Percentiles rank a stretch among this genome's conserved stretches.
Evolutionary conservation across 169 alveolate genomes (phyloP).

Genomic region (Eimeria praecox): DNA sequence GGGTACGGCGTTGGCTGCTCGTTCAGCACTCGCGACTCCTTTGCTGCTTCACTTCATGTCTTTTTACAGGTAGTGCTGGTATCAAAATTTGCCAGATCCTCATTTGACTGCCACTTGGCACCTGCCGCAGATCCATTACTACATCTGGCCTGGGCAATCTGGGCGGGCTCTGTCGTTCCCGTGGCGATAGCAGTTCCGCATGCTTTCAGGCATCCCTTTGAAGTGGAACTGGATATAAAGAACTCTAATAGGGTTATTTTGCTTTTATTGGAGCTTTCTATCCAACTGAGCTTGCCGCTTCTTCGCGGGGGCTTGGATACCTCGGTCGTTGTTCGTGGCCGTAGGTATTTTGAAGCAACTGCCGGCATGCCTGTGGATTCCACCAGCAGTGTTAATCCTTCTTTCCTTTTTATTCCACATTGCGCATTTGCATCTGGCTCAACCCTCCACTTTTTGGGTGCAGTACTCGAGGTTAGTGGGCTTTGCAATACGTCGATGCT

Average conservation of each 20-base stretch:
- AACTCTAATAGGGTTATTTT: background rate
- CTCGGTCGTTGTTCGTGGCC: background rate
- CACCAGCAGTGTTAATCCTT: background rate
- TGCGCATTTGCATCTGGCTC: background rate
- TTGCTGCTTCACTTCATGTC: slow-evolving; percentile 1
- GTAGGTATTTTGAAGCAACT: background rate
- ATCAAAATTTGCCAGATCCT: background rate
- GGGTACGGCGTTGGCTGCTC: background rate
- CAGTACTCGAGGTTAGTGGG: background rate
- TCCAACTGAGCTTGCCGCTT: background rate
- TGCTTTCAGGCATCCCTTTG: background rate
- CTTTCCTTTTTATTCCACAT: background rate
- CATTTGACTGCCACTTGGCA: background rate
- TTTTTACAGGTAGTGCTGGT: background rate
- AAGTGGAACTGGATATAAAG: background rate
- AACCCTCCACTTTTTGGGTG: background rate
- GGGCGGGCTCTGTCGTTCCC: slow-evolving; percentile 30
- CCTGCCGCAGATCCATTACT: background rate
- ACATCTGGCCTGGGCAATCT: background rate
- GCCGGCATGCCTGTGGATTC: background rate
- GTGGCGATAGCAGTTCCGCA: background rate
- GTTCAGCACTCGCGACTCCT: background rate
- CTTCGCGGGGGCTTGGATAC: background rate
- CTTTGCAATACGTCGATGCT: background rate
- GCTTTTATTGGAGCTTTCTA: background rate